Evolutionary conservation across 108 stramenopile species (phyloP).

Genomic region (Conticribra weissflogii): DNA sequence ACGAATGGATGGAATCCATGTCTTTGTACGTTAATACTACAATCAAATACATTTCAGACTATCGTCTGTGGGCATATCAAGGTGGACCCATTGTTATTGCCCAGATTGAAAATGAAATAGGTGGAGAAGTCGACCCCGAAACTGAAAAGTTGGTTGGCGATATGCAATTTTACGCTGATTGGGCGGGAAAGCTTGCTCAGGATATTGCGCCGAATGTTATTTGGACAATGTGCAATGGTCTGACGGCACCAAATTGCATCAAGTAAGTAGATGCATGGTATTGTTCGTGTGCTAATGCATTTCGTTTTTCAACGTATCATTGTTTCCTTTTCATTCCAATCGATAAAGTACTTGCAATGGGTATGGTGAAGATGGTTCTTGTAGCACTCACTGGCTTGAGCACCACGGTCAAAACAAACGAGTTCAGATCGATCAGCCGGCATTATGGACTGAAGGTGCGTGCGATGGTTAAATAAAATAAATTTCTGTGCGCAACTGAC

Average conservation of each 20-base stretch:
- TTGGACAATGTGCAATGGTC: constrained; percentile 77
- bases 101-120: constrained; percentile 79
- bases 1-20: constrained; percentile 60
- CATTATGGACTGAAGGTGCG: constrained; percentile 49
- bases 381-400: constrained; percentile 51
- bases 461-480: not conserved
- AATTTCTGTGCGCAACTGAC: too few relatives aligned
- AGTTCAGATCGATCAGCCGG: constrained; percentile 64
- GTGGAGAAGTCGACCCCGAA: constrained; percentile 6
- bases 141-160: not conserved
- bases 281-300: not conserved
- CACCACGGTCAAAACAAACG: constrained; percentile 51
- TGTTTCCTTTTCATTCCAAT: not conserved
- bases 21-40: constrained; percentile 34
- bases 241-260: constrained; percentile 54
- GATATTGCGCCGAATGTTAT: constrained; percentile 50
- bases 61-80: constrained; percentile 52
- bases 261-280: not conserved
- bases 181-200: constrained; percentile 52
- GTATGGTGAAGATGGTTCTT: constrained; percentile 19
- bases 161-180: constrained; percentile 68
- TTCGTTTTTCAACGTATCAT: not conserved
- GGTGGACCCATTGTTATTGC: constrained; percentile 66
- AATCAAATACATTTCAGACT: constrained; percentile 45
- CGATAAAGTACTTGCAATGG: constrained; percentile 66